Base-by-base conservation (phyloP, 2,329 filamentous ascomycete species). In the Apiospora pterosperma region DNA sequence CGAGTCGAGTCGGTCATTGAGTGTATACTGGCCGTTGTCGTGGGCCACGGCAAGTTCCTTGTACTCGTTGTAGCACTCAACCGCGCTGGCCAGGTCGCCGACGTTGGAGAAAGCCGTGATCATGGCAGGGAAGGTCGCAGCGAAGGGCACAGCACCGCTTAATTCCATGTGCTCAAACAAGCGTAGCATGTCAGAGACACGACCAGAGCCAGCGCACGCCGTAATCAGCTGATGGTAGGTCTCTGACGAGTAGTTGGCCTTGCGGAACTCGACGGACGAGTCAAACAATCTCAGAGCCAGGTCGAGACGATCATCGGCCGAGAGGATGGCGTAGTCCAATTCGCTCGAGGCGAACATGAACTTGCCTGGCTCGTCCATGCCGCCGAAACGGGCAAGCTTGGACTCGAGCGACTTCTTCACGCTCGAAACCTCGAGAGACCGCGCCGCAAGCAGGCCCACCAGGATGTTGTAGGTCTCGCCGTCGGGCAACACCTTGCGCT, bases 51-150 rank as follows among this genome's bases (percentile, higher is more conserved):
- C 94, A 48, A 97, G 83, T 58, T 88, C 87, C 74, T 93, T 93
- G 83, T 98, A 98, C 78, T 97, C 92, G 69, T 96, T 95, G 80
- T 97, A 99, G 78, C 93, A 93, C 76, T 97, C 93, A 7, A 98
- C 92, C 23, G 94, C 96, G 70, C 92, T 96, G 71, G 89, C 84
- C 55, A 98, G 81, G 75, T 98, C 93, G 61, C 93, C 92, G 12
- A 86, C 86, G 48, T 87, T 86, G 66, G 92, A 92, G 74, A 97
- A 98, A 0, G 94, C 93, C n/a, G 91, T 89, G 76, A 99, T 97
- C 92, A 99, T 97, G 21, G 90, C 86, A 1, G 93, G 91, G 79
- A 97, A 98, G 62, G 95, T 92, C 58, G 90, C 88, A 6, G 93
- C 90, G 65, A 90, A 89, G 0, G 95, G 92, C 19, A 87, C 85